Conservation (phyloP, 139 green algal species). For the Coccomyxa sp. region DNA sequence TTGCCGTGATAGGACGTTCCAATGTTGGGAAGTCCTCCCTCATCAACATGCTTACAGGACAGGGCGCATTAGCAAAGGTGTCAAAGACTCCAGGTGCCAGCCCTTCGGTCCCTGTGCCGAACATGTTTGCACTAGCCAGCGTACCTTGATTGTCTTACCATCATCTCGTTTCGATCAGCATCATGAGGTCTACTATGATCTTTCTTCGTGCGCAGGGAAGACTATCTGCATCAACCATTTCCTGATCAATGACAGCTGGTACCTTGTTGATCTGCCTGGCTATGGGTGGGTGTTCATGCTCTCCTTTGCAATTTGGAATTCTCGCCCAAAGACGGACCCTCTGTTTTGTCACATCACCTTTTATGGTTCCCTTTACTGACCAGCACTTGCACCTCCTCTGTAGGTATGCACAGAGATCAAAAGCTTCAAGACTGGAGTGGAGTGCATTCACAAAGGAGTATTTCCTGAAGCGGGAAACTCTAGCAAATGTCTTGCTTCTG, state of each 20-base stretch:
- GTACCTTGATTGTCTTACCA: not conserved
- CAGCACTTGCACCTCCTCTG: not conserved
- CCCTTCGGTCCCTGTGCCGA: not conserved
- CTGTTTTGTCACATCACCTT: not conserved
- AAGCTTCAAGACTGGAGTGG: constrained; percentile 63
- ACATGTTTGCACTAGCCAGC: not conserved
- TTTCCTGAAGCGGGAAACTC: constrained; percentile 69
- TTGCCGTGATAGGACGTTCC: constrained; percentile 92
- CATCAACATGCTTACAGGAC: constrained; percentile 90
- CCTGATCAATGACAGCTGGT: constrained; percentile 91
- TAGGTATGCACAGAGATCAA: constrained; percentile 62
- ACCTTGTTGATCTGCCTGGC: constrained; percentile 92
- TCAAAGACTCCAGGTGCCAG: constrained; percentile 89
- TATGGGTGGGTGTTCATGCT: constrained; percentile 76
- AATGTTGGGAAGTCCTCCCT: constrained; percentile 98
- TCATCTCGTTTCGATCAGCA: not conserved
- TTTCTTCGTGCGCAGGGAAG: constrained; percentile 71
- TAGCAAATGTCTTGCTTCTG: constrained; percentile 90
- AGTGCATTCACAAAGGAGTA: constrained; percentile 86
- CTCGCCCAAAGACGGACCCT: no score
- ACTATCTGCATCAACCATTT: constrained; percentile 97
- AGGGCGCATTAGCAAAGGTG: constrained; percentile 72
- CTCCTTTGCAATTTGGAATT: no score
- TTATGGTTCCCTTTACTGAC: not conserved
- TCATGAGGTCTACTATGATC: no score